Conservation (phyloP, 208 protist species). For the Crithidia expoeki region DNA sequence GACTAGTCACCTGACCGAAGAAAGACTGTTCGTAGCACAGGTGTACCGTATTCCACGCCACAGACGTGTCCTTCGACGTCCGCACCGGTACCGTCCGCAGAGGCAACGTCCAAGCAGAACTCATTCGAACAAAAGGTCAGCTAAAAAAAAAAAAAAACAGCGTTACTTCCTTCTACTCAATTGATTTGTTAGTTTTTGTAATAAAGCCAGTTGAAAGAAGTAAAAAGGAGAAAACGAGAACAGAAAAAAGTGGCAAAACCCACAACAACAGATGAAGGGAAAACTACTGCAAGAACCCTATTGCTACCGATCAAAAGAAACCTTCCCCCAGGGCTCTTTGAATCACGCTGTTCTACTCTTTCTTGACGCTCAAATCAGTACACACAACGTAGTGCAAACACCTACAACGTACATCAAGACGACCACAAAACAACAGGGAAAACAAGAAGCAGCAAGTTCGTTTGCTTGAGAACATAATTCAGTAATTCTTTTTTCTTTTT, state of each 20-base stretch:
- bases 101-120: slow-evolving; percentile 66
- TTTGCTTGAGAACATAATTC: too few relatives aligned
- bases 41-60: slow-evolving; percentile 78
- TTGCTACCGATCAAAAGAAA: too few relatives aligned
- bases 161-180: background rate
- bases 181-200: too few relatives aligned
- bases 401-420: too few relatives aligned
- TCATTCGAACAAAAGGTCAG: slow-evolving; percentile 26
- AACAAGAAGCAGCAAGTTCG: too few relatives aligned
- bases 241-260: background rate
- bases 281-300: too few relatives aligned
- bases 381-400: too few relatives aligned
- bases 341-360: too few relatives aligned
- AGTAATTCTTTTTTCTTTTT: background rate
- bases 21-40: slow-evolving; percentile 89
- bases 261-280: background rate
- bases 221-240: background rate
- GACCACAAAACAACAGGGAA: too few relatives aligned
- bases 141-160: background rate
- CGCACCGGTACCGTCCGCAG: slow-evolving; percentile 58
- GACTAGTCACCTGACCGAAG: slow-evolving; percentile 78
- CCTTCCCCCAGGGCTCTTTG: too few relatives aligned
- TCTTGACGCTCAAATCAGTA: too few relatives aligned
- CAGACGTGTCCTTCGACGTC: slow-evolving; percentile 52
- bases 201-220: background rate